These are phyloP conservation scores for Penicillium griseofulvum DNA, from an alignment of 2,329 filamentous ascomycete species.

Conservation along the genomic window DNA sequence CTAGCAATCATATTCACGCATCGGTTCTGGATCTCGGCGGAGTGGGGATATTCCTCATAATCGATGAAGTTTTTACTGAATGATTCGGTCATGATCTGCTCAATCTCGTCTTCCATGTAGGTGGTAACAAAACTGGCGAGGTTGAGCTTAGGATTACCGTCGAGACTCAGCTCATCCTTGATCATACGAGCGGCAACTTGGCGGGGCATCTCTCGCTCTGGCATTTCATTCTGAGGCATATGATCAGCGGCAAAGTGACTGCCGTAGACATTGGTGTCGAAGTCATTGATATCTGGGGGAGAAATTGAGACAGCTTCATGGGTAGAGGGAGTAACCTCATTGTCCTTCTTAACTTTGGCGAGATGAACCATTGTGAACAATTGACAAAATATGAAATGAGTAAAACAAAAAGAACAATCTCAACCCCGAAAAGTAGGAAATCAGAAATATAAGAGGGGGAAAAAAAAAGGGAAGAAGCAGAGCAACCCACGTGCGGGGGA, in stretches of 20 bases:
- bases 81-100: conserved; percentile 90
- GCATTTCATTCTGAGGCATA: conserved; percentile 80
- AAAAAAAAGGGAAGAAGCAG: neutral
- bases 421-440: neutral
- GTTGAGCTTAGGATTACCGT: conserved; percentile 82
- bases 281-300: conserved; percentile 44
- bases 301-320: conserved; percentile 43
- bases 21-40: conserved; percentile 84
- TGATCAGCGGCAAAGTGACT: conserved; percentile 78
- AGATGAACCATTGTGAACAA: conserved; percentile 41
- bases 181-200: conserved; percentile 97
- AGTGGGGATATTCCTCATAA: conserved; percentile 80
- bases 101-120: conserved; percentile 94
- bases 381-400: neutral
- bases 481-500: neutral
- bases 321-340: conserved; percentile 36
- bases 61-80: conserved; percentile 96
- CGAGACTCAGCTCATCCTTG: conserved; percentile 87
- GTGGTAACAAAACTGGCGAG: conserved; percentile 92
- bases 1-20: conserved; percentile 88
- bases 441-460: neutral
- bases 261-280: conserved; percentile 82
- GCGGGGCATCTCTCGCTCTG: conserved; percentile 83
- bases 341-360: conserved; percentile 37
- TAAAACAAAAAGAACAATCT: neutral